phyloP scores from a whole-genome alignment of 164 flowering plant genomes.

The Saururus chinensis region DNA sequence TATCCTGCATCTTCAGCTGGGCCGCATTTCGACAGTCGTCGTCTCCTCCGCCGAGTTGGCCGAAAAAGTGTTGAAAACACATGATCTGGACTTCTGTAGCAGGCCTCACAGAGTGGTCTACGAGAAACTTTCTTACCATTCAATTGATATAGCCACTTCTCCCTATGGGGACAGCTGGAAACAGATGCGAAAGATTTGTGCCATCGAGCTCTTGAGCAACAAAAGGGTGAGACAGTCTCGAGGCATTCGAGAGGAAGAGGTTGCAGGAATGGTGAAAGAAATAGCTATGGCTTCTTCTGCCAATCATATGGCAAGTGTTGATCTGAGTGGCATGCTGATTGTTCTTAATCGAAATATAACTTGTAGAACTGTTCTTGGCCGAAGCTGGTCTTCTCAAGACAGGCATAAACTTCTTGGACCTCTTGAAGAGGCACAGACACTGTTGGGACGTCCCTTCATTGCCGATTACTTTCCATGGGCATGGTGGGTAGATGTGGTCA shows the following conservation, averaged over 20 bases:
- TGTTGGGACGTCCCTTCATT: conserved; percentile 14
- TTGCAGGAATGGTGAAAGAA: background rate
- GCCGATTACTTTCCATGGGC: conserved; percentile 33
- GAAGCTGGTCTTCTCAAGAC: conserved; percentile 6
- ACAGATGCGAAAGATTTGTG: background rate
- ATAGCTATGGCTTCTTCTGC: background rate
- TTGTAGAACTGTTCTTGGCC: conserved; percentile 23
- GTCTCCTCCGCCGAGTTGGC: conserved; percentile 4
- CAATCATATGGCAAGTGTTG: conserved; percentile 1
- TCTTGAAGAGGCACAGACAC: conserved; percentile 7
- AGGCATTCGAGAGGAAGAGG: background rate
- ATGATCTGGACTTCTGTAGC: background rate
- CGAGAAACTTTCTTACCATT: background rate
- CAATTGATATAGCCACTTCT: background rate
- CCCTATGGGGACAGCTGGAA: background rate
- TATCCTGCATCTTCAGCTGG: conserved; percentile 1
- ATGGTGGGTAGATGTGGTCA: conserved; percentile 30
- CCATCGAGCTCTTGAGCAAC: background rate
- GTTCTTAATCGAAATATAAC: conserved; percentile 9
- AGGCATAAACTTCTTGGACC: conserved; percentile 2
- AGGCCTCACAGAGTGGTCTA: background rate
- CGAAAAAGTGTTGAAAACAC: conserved; percentile 1
- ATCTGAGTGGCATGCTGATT: conserved; percentile 16
- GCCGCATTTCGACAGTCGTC: background rate
- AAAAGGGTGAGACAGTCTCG: background rate